A percentile compares a stretch with the other conserved stretches of the same genome.
These are phyloP conservation scores for Musa itinerans DNA, from an alignment of 176 grass and related monocot genomes.

Conservation along the genomic window DNA sequence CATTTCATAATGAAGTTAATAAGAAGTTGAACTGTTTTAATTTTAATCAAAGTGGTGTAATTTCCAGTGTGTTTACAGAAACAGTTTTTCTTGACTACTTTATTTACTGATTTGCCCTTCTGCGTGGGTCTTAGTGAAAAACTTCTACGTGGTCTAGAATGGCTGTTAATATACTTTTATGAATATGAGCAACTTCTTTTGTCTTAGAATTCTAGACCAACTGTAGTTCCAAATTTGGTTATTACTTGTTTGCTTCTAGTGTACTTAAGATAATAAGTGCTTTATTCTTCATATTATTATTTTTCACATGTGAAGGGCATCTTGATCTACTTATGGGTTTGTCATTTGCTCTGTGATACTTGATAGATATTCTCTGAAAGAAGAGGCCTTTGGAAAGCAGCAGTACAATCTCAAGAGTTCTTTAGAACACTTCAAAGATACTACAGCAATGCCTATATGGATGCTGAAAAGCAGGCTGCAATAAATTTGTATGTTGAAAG, in stretches of 20 bases:
- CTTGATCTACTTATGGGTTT: conserved; percentile 18
- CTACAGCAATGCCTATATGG: conserved; percentile 87
- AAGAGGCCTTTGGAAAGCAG: conserved; percentile 71
- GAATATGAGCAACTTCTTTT: background rate
- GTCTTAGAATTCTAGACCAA: background rate
- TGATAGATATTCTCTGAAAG: conserved; percentile 91
- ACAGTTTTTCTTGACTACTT: too few species aligned
- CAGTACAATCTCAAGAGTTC: conserved; percentile 75
- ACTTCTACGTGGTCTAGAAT: background rate
- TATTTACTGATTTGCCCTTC: background rate
- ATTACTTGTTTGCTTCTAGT: background rate
- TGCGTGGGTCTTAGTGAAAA: background rate
- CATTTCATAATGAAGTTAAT: too few species aligned
- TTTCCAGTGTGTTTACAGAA: too few species aligned
- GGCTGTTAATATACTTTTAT: background rate
- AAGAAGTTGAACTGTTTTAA: too few species aligned
- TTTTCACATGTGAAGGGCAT: background rate
- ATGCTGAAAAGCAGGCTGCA: conserved; percentile 84
- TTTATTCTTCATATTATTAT: background rate
- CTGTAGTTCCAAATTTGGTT: background rate
- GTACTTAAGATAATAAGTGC: background rate
- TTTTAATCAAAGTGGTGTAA: too few species aligned
- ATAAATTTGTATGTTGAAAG: conserved; percentile 83
- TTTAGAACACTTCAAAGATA: conserved; percentile 86
- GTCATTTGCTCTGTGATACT: conserved; percentile 22